Percentiles rank a stretch among this genome's conserved stretches.
phyloP scores from a whole-genome alignment of 2,329 filamentous ascomycete genomes.

The Aureobasidium subglaciale region DNA sequence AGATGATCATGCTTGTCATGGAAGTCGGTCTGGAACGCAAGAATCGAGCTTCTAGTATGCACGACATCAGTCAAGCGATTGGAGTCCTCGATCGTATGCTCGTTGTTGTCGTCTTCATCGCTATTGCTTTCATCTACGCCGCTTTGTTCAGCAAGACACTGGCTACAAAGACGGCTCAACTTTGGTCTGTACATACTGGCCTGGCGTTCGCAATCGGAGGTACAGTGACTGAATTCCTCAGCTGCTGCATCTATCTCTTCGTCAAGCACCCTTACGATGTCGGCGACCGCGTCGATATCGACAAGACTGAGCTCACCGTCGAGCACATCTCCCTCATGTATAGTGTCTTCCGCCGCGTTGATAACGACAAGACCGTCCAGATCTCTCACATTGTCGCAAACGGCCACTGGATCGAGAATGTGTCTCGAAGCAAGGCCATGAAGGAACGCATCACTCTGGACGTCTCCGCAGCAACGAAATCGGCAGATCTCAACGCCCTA shows the following conservation, averaged over 20 bases:
- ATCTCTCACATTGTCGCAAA: conserved; percentile 32
- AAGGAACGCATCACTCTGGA: conserved; percentile 28
- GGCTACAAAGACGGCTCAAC: conserved; percentile 20
- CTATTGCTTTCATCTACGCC: conserved; percentile 28
- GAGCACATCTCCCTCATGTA: conserved; percentile 30
- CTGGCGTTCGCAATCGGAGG: conserved; percentile 74
- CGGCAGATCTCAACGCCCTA: conserved; percentile 28
- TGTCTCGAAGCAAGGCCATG: conserved; percentile 30
- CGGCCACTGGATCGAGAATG: conserved; percentile 33
- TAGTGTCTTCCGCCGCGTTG: conserved; percentile 27
- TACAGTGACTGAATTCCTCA: conserved; percentile 82
- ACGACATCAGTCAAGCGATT: conserved; percentile 31
- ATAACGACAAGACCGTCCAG: conserved; percentile 26
- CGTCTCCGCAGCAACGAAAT: conserved; percentile 25
- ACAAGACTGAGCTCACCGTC: conserved; percentile 24
- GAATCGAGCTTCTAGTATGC: conserved; percentile 26
- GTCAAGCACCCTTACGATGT: conserved; percentile 79
- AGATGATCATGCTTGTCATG: conserved; percentile 28
- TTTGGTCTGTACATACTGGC: conserved; percentile 23
- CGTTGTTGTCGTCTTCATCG: conserved; percentile 23
- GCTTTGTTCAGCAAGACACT: conserved; percentile 27
- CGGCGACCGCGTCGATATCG: conserved; percentile 28
- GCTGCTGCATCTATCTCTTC: conserved; percentile 91
- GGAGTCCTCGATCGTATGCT: conserved; percentile 29
- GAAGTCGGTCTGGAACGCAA: conserved; percentile 26